Conservation (phyloP, 179 eudicot species). For the Camellia oleifera region DNA sequence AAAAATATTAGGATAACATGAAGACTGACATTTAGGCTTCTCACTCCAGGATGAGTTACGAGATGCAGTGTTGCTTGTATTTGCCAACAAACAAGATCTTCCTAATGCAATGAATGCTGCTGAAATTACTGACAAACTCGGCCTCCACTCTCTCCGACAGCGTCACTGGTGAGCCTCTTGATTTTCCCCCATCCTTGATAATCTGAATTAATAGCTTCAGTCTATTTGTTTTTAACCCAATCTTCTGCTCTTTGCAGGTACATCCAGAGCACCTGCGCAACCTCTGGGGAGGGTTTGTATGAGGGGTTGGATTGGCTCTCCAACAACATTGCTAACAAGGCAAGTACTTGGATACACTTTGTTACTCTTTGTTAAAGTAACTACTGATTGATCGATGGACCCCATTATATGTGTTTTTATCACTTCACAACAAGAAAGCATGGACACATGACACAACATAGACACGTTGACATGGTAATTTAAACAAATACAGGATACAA, state of each 20-base stretch:
- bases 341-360: conserved; percentile 16
- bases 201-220: background rate
- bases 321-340: conserved; percentile 93
- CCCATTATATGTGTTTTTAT: too few species aligned
- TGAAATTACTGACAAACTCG: conserved; percentile 94
- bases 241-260: conserved; percentile 47
- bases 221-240: background rate
- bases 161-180: conserved; percentile 64
- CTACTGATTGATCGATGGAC: too few species aligned
- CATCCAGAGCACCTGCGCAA: conserved; percentile 94
- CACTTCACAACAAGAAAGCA: too few species aligned
- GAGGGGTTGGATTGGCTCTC: conserved; percentile 94
- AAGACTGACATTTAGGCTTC: conserved; percentile 10
- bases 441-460: too few species aligned
- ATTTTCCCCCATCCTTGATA: background rate
- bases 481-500: too few species aligned
- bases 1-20: background rate
- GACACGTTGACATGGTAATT: too few species aligned
- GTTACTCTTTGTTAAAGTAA: background rate
- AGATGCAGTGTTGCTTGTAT: conserved; percentile 86
- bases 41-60: conserved; percentile 77
- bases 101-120: conserved; percentile 98
- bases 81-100: conserved; percentile 94
- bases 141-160: conserved; percentile 87
- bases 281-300: conserved; percentile 89